These are phyloP conservation scores for Neocallimastix lanati DNA, from an alignment of 192 early-diverging fungal species.

Conservation along the genomic window DNA sequence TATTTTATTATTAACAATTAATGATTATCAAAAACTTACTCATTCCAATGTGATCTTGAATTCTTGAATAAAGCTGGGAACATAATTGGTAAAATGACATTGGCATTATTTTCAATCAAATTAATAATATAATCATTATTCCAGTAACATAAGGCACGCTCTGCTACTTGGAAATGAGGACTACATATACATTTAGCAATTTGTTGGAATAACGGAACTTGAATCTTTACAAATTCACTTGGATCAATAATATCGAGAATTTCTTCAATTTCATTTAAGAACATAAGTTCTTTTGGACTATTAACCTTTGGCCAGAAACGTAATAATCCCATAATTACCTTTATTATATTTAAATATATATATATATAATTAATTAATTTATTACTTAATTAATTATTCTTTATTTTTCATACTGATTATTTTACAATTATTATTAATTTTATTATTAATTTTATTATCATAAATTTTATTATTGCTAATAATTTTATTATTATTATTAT, in stretches of 20 bases:
- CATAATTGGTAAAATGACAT: conserved; percentile 83
- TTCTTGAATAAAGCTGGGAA: conserved; percentile 85
- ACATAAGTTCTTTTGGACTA: conserved; percentile 98
- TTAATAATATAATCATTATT: conserved; percentile 97
- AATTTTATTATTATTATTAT: no score
- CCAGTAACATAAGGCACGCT: conserved; percentile 95
- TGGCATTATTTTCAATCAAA: conserved; percentile 83
- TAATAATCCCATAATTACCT: conserved; percentile 73
- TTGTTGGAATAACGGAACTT: conserved; percentile 79
- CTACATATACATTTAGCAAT: conserved; percentile 81
- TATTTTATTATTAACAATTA: no score
- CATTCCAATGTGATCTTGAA: conserved; percentile 95
- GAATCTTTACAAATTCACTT: conserved; percentile 73
- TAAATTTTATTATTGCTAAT: no score
- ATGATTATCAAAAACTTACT: conserved; percentile 19
- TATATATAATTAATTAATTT: neutral
- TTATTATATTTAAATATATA: no score
- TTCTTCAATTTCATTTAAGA: conserved; percentile 93
- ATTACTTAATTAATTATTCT: no score
- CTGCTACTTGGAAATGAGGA: conserved; percentile 96
- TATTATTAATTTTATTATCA: no score
- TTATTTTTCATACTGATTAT: no score
- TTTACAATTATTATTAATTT: no score
- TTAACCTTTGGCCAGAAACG: conserved; percentile 99
- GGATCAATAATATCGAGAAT: conserved; percentile 91